Conservation (phyloP, 2,329 filamentous ascomycete genomes). For the Rugonectria rugulosa region DNA sequence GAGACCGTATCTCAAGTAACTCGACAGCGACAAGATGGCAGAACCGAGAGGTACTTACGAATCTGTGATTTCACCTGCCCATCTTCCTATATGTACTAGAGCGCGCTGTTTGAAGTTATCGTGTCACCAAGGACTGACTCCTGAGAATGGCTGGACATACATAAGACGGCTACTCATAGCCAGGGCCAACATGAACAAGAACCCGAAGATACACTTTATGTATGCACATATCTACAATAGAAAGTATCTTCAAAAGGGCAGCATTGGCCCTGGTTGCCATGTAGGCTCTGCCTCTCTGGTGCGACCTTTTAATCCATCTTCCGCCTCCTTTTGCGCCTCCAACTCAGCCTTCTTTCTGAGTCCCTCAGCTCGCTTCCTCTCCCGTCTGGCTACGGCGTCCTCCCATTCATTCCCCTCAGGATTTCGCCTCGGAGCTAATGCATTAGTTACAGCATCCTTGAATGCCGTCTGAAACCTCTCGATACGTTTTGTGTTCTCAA, state of each 20-base stretch:
- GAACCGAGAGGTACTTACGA: no score
- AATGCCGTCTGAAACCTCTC: slow-evolving; percentile 67
- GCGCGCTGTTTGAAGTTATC: no score
- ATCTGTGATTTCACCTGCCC: no score
- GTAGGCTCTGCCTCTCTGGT: slow-evolving; percentile 26
- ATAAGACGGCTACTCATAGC: no score
- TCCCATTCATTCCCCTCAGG: slow-evolving; percentile 60
- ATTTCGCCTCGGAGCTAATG: slow-evolving; percentile 36
- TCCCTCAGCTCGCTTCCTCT: slow-evolving; percentile 66
- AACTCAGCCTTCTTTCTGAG: slow-evolving; percentile 59
- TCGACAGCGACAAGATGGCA: no score
- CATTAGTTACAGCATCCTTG: slow-evolving; percentile 40
- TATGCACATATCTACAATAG: no score
- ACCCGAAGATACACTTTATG: background rate
- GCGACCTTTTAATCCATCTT: slow-evolving; percentile 12
- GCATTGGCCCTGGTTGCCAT: slow-evolving; percentile 28
- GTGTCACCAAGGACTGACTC: no score
- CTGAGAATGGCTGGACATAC: no score
- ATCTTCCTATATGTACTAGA: no score
- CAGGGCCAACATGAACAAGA: slow-evolving; percentile 4
- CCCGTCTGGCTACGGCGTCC: slow-evolving; percentile 57
- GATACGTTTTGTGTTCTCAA: slow-evolving; percentile 72
- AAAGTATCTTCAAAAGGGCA: slow-evolving; percentile 36
- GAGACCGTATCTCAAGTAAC: no score
- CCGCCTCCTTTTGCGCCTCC: slow-evolving; percentile 31